phyloP scores from a whole-genome alignment of 352 stramenopile genomes.

The Pythium myriotylum region DNA sequence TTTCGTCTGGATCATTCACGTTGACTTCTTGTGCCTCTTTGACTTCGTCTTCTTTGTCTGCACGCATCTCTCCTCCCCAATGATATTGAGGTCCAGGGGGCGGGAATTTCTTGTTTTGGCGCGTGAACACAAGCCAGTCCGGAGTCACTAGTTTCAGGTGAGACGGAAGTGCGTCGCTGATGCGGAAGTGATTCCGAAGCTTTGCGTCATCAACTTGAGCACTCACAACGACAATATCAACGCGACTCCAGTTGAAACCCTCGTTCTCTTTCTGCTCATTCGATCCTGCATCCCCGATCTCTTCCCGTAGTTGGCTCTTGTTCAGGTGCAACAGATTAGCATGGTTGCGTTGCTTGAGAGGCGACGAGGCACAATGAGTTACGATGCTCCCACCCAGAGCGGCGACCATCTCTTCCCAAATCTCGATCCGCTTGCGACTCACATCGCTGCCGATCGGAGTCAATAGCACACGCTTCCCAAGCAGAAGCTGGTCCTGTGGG shows the following conservation, averaged over 20 bases:
- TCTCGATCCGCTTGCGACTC: slow-evolving; percentile 61
- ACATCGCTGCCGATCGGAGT: slow-evolving; percentile 64
- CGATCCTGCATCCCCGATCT: background rate
- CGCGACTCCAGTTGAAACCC: slow-evolving; percentile 39
- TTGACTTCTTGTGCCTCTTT: slow-evolving; percentile 24
- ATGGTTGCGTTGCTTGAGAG: slow-evolving; percentile 15
- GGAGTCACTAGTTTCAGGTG: slow-evolving; percentile 50
- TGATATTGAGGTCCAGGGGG: slow-evolving; percentile 2
- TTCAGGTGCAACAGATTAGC: slow-evolving; percentile 20
- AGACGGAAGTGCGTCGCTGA: slow-evolving; percentile 38
- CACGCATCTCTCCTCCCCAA: slow-evolving; percentile 15
- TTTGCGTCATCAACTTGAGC: slow-evolving; percentile 43
- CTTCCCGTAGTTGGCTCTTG: background rate
- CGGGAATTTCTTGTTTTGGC: slow-evolving; percentile 46
- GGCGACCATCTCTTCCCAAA: slow-evolving; percentile 60
- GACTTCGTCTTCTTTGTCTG: slow-evolving; percentile 1
- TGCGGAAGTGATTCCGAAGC: slow-evolving; percentile 30
- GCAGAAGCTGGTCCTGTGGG: slow-evolving; percentile 32
- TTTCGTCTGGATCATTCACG: slow-evolving; percentile 20
- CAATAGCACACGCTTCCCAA: slow-evolving; percentile 47
- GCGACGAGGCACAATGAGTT: slow-evolving; percentile 3
- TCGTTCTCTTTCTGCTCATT: background rate
- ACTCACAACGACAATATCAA: slow-evolving; percentile 56
- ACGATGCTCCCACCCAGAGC: slow-evolving; percentile 55
- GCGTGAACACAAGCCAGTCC: slow-evolving; percentile 66